phyloP scores from a whole-genome alignment of 441 rosid species.

The Brassica balearica region DNA sequence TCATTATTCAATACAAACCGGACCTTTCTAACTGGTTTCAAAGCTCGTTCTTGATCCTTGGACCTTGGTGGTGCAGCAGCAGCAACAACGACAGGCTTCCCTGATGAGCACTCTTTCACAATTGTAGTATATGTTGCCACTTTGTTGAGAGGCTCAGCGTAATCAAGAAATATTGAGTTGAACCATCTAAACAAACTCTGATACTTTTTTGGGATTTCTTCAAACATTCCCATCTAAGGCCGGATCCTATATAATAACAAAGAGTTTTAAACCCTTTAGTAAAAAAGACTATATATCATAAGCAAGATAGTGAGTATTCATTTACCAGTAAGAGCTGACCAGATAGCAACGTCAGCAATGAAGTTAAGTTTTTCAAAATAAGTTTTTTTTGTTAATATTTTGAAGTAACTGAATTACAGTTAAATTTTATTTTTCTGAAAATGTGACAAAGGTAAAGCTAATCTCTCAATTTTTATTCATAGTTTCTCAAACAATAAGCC shows the following conservation, averaged over 20 bases:
- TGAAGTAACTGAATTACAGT: no score
- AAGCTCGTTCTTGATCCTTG: no score
- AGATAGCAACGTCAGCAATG: no score
- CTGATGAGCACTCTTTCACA: conserved; percentile 46
- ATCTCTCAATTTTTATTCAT: background rate
- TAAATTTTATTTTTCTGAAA: no score
- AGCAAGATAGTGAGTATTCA: no score
- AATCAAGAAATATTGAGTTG: conserved; percentile 56
- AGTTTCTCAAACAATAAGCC: background rate
- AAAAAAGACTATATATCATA: no score
- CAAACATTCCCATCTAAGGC: conserved; percentile 87
- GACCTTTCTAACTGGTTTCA: conserved; percentile 57
- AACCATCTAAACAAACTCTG: conserved; percentile 79
- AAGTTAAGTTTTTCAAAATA: no score
- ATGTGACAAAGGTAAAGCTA: background rate
- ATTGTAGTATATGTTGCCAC: conserved; percentile 49
- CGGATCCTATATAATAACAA: conserved; percentile 51
- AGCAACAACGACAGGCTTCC: conserved; percentile 45
- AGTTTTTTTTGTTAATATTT: no score
- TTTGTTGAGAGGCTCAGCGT: conserved; percentile 58
- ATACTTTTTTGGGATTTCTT: conserved; percentile 84
- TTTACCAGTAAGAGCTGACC: no score
- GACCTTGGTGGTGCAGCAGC: no score
- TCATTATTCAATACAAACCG: no score
- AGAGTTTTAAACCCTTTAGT: no score